A percentile compares a stretch with the other conserved stretches of the same genome.
Evolutionary conservation across 768 basidiomycete genomes (phyloP).

Genomic region (Termitomyces sp.): DNA sequence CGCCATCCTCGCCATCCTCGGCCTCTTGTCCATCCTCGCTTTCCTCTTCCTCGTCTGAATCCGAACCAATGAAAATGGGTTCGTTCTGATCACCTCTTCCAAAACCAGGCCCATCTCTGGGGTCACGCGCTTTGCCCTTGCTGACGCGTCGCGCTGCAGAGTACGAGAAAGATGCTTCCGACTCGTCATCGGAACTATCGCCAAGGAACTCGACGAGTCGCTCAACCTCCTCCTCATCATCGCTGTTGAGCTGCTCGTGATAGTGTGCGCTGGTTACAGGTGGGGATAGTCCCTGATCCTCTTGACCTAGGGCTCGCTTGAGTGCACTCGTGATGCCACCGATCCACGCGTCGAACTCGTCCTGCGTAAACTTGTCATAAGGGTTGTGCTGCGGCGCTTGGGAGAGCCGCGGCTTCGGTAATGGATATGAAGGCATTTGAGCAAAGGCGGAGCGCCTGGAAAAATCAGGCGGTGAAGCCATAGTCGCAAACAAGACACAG

Average conservation of each 20-base stretch:
- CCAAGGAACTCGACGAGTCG: conserved; percentile 9
- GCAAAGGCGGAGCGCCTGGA: conserved; percentile 4
- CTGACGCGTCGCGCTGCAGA: conserved; percentile 39
- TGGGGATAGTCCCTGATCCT: conserved; percentile 20
- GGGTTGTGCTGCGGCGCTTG: conserved; percentile 62
- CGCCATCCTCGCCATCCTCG: too few relatives aligned
- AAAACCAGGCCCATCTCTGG: conserved; percentile 53
- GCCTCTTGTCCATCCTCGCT: conserved; percentile 19
- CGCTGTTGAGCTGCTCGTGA: neutral
- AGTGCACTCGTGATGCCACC: conserved; percentile 54
- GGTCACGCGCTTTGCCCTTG: conserved; percentile 60
- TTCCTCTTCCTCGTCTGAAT: conserved; percentile 25
- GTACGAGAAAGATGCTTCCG: conserved; percentile 55
- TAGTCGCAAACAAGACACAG: conserved; percentile 1
- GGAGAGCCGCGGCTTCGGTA: conserved; percentile 11
- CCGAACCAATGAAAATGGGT: conserved; percentile 43
- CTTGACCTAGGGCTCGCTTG: conserved; percentile 51
- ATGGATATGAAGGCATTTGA: conserved; percentile 7
- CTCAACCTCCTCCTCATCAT: conserved; percentile 15
- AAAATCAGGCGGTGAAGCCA: conserved; percentile 10
- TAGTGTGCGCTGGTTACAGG: conserved; percentile 10
- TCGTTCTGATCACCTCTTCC: conserved; percentile 29
- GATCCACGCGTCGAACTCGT: conserved; percentile 70
- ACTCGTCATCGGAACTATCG: conserved; percentile 21
- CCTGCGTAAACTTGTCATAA: conserved; percentile 65